Base-by-base conservation (phyloP, 2,329 filamentous ascomycete genomes). In the Teratosphaeriaceae sp. region DNA sequence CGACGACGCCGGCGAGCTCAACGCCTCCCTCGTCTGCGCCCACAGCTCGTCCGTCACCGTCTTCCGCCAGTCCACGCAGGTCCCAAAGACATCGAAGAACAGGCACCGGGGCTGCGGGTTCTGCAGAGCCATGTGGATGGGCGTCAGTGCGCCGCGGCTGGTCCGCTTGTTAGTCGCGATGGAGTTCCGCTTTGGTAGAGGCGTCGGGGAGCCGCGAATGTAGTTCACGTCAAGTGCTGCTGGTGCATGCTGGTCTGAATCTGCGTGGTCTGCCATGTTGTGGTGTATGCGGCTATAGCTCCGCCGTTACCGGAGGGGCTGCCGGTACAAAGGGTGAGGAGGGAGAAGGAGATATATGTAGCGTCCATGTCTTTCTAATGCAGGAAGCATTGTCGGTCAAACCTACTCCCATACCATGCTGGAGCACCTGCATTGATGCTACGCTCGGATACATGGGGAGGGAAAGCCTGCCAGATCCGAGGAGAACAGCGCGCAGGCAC, bases 51-150 rank as follows among this genome's bases (percentile, higher is more conserved):
- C 66, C 12, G 73, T 76, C 16, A 92, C 78, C 2, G 79, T 78
- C 29, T 70, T 70, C 44, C 85, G 81, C 85, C 85, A 90, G 68
- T 90, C 75, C 35, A 92, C 85, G 49, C 82, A 79, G 1, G 87
- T 92, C 52, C 85, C 85, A 62, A 89, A 88, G 54, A 88, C 76
- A 65, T 88, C 84, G 57, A 87, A 88, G 42, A 81, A 72, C 24
- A 88, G 68, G 6, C 42, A 47, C 38, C 36, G 58, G 4, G 79
- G 78, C 49, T 66, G 65, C 7, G 61, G 56, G 36, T 53, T 42
- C 4, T 45, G 22, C 22, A 45, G 21, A 5, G 46, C 39, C 42
- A 45, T 48, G 7, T 38, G 18, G 18, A 34, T 15, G 21, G 41
- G 22, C 2, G 33, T 16, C 5, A 43, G 24, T 13, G 40, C 40